Evolutionary conservation across 495 filamentous ascomycete species (phyloP).

Genomic region (Platismatia glauca): DNA sequence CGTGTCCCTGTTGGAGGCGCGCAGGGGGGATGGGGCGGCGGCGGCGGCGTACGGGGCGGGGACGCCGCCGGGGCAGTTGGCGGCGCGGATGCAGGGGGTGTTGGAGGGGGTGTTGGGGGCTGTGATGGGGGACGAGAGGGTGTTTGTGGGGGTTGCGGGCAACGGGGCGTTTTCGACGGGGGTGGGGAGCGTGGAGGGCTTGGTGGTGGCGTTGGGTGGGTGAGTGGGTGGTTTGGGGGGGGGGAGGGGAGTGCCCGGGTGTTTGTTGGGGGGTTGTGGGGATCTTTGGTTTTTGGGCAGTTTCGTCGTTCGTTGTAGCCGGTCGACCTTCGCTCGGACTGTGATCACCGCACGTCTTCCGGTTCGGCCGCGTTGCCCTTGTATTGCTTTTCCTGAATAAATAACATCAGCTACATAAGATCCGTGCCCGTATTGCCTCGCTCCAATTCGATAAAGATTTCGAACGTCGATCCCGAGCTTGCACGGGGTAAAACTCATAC

Average conservation of each 20-base stretch:
- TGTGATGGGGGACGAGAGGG: background rate
- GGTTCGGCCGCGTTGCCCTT: too few species aligned
- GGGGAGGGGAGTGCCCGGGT: too few species aligned
- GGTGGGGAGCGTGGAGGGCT: too few species aligned
- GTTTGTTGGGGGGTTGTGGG: background rate
- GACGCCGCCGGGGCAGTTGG: background rate
- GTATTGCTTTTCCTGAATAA: too few species aligned
- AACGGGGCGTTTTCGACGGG: background rate
- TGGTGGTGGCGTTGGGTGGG: background rate
- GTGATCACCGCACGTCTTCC: too few species aligned
- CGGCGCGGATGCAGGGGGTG: background rate
- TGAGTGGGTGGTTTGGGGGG: background rate
- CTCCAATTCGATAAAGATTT: background rate
- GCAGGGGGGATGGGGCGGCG: fast-evolving
- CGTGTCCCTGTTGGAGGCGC: background rate
- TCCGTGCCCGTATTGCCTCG: background rate
- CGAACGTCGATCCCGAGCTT: background rate
- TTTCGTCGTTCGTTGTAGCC: too few species aligned
- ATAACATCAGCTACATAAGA: background rate
- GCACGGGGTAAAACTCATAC: background rate
- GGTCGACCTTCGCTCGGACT: too few species aligned
- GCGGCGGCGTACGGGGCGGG: background rate
- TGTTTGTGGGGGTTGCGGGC: background rate
- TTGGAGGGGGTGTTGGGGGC: background rate
- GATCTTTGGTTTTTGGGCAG: background rate